These are phyloP conservation scores for Cladophialophora chaetospira DNA, from an alignment of 2,329 filamentous ascomycete genomes.

Conservation along the genomic window DNA sequence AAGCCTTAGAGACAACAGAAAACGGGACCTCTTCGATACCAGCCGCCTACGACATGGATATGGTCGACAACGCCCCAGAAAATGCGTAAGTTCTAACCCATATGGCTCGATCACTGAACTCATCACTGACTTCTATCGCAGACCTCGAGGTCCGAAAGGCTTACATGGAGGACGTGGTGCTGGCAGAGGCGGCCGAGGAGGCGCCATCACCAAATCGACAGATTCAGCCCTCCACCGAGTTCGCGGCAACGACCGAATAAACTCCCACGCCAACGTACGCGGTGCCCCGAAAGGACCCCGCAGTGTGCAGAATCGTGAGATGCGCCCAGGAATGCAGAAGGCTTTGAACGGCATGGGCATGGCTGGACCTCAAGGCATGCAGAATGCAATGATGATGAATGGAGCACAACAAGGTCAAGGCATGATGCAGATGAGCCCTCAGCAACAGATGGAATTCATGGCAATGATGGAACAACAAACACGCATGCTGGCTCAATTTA, in stretches of 20 bases:
- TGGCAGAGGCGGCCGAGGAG: slow-evolving; percentile 76
- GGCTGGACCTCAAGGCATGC: slow-evolving; percentile 29
- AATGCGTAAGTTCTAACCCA: slow-evolving; percentile 31
- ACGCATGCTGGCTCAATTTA: slow-evolving; percentile 77
- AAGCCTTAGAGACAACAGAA: slow-evolving; percentile 32
- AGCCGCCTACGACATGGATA: slow-evolving; percentile 30
- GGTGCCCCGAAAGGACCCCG: slow-evolving; percentile 72
- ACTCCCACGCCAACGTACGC: slow-evolving; percentile 64
- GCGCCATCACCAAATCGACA: slow-evolving; percentile 75
- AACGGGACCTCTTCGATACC: slow-evolving; percentile 59
- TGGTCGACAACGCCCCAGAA: slow-evolving; percentile 33
- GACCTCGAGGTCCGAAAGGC: slow-evolving; percentile 90
- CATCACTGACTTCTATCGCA: slow-evolving; percentile 42
- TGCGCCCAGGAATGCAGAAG: slow-evolving; percentile 51
- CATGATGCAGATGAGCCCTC: slow-evolving; percentile 60
- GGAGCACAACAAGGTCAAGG: slow-evolving; percentile 50
- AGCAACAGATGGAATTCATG: slow-evolving; percentile 74
- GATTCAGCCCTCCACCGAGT: slow-evolving; percentile 81
- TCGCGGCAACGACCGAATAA: slow-evolving; percentile 78
- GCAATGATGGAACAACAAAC: slow-evolving; percentile 83
- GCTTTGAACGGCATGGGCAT: slow-evolving; percentile 42
- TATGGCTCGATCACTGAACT: neutral
- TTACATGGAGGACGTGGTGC: slow-evolving; percentile 76
- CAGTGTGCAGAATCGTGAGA: slow-evolving; percentile 49
- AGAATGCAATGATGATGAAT: slow-evolving; percentile 50